Conservation (phyloP, 495 filamentous ascomycete species). For the Podospora conica region DNA sequence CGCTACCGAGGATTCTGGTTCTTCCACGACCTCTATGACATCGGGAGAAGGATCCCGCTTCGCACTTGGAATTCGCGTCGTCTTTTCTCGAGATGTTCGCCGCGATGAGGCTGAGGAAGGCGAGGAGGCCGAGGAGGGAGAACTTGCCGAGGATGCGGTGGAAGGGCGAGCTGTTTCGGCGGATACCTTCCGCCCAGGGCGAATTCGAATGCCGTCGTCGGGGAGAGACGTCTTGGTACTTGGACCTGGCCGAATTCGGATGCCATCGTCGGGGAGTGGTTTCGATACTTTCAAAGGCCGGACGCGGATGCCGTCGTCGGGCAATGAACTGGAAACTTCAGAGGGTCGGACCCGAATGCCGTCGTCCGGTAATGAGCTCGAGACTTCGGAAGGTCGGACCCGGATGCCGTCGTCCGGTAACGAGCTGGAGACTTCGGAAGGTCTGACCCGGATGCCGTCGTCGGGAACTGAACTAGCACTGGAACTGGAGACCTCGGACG, state of each 20-base stretch:
- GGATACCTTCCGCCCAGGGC: conserved; percentile 22
- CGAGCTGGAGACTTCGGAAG: neutral
- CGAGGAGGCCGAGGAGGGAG: neutral
- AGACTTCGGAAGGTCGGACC: neutral
- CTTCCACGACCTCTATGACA: conserved; percentile 40
- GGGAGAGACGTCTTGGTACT: neutral
- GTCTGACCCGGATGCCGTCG: conserved; percentile 2
- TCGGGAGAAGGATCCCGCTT: conserved; percentile 37
- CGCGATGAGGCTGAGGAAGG: conserved; percentile 21
- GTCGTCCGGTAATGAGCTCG: conserved; percentile 10
- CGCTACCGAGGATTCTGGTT: conserved; percentile 25
- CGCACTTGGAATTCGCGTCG: conserved; percentile 14
- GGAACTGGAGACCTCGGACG: neutral
- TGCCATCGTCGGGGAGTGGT: conserved; percentile 21
- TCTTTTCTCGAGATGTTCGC: conserved; percentile 20
- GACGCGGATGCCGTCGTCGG: conserved; percentile 26
- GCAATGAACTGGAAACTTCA: conserved; percentile 4
- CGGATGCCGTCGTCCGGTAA: conserved; percentile 7
- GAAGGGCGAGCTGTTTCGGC: conserved; percentile 25
- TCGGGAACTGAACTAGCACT: neutral
- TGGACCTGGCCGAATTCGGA: conserved; percentile 18
- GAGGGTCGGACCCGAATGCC: conserved; percentile 22
- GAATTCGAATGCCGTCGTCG: conserved; percentile 24
- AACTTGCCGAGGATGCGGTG: neutral
- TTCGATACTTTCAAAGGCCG: conserved; percentile 10